These are phyloP conservation scores for Aspergillus fischeri DNA, from an alignment of 2,329 filamentous ascomycete genomes.

Conservation along the genomic window DNA sequence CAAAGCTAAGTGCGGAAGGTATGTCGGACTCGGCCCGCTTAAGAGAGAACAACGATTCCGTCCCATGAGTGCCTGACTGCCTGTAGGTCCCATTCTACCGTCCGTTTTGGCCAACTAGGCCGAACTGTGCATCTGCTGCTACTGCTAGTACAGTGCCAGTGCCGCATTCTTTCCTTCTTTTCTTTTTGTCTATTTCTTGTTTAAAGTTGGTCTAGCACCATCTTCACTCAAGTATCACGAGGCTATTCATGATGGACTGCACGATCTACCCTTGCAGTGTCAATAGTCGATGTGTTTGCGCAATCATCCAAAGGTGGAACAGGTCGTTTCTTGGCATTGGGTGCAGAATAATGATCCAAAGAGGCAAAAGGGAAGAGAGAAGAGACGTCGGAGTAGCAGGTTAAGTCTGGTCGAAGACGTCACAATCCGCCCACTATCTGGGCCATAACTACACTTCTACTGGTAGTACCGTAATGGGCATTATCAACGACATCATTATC, in stretches of 20 bases:
- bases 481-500: not conserved
- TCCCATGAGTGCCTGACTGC: not conserved
- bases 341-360: not conserved
- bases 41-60: not conserved
- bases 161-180: not conserved
- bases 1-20: not conserved
- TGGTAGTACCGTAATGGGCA: not conserved
- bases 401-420: slow-evolving; percentile 13
- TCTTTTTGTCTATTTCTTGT: not conserved
- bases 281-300: not conserved
- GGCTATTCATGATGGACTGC: not conserved
- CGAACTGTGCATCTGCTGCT: not conserved
- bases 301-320: not conserved
- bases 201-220: not conserved
- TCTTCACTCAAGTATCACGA: not conserved
- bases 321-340: not conserved
- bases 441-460: not conserved
- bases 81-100: not conserved
- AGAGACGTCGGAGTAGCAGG: not conserved
- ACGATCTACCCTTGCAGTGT: not conserved
- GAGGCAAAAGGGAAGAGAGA: not conserved
- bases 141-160: not conserved
- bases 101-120: not conserved
- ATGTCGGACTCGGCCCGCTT: not conserved
- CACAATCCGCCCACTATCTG: slow-evolving; percentile 6